phyloP scores from a whole-genome alignment of 331 rosid genomes.

The Saraca asoca region DNA sequence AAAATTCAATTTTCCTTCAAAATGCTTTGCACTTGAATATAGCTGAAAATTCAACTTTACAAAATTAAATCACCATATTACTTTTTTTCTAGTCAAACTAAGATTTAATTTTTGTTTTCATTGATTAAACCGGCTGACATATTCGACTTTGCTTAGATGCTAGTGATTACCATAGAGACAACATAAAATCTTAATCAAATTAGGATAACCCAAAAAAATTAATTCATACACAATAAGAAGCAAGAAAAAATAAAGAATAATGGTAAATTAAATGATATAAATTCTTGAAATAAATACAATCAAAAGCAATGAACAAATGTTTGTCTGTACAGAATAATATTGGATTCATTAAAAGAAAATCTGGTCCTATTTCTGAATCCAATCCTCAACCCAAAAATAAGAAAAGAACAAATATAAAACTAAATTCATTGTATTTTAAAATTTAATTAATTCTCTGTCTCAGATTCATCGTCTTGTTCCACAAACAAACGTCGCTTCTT shows the following conservation, averaged over 20 bases:
- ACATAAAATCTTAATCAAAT: no score
- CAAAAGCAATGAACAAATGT: constrained; percentile 56
- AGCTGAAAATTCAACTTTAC: no score
- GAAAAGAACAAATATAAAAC: neutral
- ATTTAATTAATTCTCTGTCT: constrained; percentile 15
- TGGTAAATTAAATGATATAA: constrained; percentile 17
- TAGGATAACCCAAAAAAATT: no score
- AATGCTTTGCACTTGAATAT: no score
- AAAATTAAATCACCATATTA: no score
- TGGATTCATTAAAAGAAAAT: constrained; percentile 24
- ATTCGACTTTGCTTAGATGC: no score
- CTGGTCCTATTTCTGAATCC: constrained; percentile 17
- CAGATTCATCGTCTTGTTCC: constrained; percentile 21
- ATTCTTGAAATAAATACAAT: constrained; percentile 22
- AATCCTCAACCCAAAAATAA: neutral
- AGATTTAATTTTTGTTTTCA: no score
- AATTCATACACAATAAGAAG: no score
- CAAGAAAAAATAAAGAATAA: neutral
- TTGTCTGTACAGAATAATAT: constrained; percentile 50
- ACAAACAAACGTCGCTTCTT: constrained; percentile 58
- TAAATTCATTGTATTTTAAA: constrained; percentile 11
- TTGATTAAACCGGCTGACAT: no score
- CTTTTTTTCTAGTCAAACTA: no score
- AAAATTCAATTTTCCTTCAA: no score
- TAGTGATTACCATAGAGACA: no score